Evolutionary conservation across 805 yeast species (phyloP), one percentile per base, ranked within the genome.

Genomic region (Cyberlindnera americana): DNA sequence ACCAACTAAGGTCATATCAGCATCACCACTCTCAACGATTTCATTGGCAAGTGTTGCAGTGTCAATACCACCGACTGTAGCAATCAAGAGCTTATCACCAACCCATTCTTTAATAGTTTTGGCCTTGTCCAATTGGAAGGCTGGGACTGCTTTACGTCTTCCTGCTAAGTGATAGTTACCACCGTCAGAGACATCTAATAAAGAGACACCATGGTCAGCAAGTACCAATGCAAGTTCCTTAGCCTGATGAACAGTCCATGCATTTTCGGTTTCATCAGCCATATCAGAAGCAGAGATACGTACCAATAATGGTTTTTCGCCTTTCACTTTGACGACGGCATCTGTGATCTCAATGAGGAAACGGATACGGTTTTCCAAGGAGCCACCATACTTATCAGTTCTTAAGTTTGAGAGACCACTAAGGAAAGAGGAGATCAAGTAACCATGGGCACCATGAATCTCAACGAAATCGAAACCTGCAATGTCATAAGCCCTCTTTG

Each of bases 331-430:
- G 44, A 66, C 62, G 27, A 77, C 53, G n/a, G 64, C 69, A 32
- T 67, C 73, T n/a, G 76, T 56, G 15, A 73, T 53, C 47, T 80
- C 81, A 22, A 71, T 47, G 9, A 70, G 47, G 37, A 80, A 65
- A 32, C 78, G 60, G 9, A 65, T 64, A 47, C 86, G 69, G 59
- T 78, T 78, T 51, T 77, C 83, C 38, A 78, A 64, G 2, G 73
- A 61, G 6, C 85, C 85, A 33, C 86, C 87, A 48, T 78, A 81
- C 47, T 71, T 65, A 52, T 81, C 88, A 1, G 73, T 72, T 53
- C 88, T 69, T 42, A 63, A 56, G 59, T 82, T 73, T 9, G 56
- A 59, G 15, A 40, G 25, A 1, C 62, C 59, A 24, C 74, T 67
- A 38, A 75, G 49, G 48, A 81, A 78, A 49, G 70, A 66, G 50